Evolutionary conservation across 371 early-diverging fungal genomes (phyloP), one percentile per base, ranked within the genome.

Genomic region (Coemansia linderi): DNA sequence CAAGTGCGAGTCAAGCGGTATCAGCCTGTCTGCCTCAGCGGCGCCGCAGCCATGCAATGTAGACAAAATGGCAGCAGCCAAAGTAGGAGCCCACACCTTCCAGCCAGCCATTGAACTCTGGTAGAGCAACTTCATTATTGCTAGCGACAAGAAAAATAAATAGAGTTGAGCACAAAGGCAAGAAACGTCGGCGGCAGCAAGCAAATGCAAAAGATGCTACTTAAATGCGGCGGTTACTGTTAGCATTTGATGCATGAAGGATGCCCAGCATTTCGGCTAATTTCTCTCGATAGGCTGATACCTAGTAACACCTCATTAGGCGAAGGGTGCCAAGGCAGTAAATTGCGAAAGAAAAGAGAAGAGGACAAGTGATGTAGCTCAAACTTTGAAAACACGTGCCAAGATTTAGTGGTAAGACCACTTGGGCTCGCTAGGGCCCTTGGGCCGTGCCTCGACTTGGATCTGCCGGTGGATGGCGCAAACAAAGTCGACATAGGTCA

Each of bases 401-500:
- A 36, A 13, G 2, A 7, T 17, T 61, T 59, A 66, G 70, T 73
- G 69, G 68, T 75, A 72, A 22, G 73, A 72, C 76, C 76, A 75
- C 50, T 75, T 75, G 56, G 72, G 76, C 46, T 75, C 75, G 24
- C 50, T 57, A 15, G 58, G 48, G 15, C 63, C 75, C 66, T 81
- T 81, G 44, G 73, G 69, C 7, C 81, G 81, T 50, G 88, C 86
- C 83, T 92, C 93, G 24, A 71, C 84, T 78, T 93, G 93, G 62
- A 92, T 92, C 80, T 90, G 91, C 71, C 91, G 87, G 80, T 98
- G 98, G 59, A 96, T 87, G 48, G 86, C 80, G 66, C 93, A 92
- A 27, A 98, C 82, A 72, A 90, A 96, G 74, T 97, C 98, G 9
- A 96, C 94, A 82, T 98, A 97, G 39, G 87, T 89, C 91, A 92